Evolutionary conservation across 164 flowering plant species (phyloP), one percentile per base, ranked within the genome.

Genomic region (Litsea cubeba): DNA sequence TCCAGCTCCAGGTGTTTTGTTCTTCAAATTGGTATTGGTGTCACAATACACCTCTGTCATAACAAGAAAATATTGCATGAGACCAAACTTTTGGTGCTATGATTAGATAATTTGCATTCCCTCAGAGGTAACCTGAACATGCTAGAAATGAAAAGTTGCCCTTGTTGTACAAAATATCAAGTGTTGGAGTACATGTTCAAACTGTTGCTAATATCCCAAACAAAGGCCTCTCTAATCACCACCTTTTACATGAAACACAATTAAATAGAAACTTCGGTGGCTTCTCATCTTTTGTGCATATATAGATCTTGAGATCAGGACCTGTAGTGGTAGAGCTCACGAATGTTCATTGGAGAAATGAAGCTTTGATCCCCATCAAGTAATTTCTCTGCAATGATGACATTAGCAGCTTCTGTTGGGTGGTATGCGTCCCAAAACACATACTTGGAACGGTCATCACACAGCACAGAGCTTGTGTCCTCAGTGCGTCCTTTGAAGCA

Each of bases 381-480:
- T 20, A 87, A 71, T n/a, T 74, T 65, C 10, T 79, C 68, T 1
- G 89, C 85, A 65, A 87, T 75, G 51, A 87, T 76, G 18, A 73
- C n/a, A 75, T 88, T 87, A 20, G 83, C 82, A 63, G 90, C 90
- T 75, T 87, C 90, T 5, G 88, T 87, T 5, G 92, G 91, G 67
- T 87, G 92, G 71, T 83, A 85, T 35, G 89, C 84, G 75, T 88
- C 92, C 94, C 94, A 90, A 81, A 90, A 88, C 77, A 88, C 86
- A 28, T 85, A 88, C 81, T 87, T 88, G 15, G 88, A 85, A 71
- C 91, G 77, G 65, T 87, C 89, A 20, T 76, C 65, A 60, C 94
- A 90, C 51, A 85, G 40, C 14, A 12, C 50, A 2, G 87, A 80
- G 72, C 82, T 84, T 30, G 72, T 70, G 62, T 73, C 82, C 30